Evolutionary conservation across 495 filamentous ascomycete genomes (phyloP), one percentile per base, ranked within the genome.

Genomic region (Cercophora samala): DNA sequence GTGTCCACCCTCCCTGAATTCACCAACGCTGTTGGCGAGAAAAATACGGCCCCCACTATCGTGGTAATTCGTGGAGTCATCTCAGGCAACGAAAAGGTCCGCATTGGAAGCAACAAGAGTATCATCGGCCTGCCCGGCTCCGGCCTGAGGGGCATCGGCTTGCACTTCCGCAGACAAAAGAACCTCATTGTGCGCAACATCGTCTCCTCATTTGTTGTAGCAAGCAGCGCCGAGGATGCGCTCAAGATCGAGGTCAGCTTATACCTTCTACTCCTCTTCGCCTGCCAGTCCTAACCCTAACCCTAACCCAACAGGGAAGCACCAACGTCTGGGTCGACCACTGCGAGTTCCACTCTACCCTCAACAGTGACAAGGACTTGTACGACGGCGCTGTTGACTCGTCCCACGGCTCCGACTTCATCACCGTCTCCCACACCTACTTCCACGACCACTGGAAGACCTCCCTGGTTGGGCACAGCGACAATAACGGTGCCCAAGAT

Each of bases 311-410:
- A 6, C 26, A 29, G 73, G 83, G 62, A 42, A 76, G 74, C 70
- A 86, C 76, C 67, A 89, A 90, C 64, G 80, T 91, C 52, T 90
- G 88, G 88, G 78, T 90, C 37, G 88, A 91, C 75, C 88, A 90
- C 74, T 82, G 81, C 75, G 88, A 91, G 70, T 80, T 91, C 15
- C 84, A 83, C 26, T 86, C 83, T 32, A 81, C 87, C 71, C 73
- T 75, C 25, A 78, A 79, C 69, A 78, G 80, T 68, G 82, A 81
- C 78, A 89, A 88, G 74, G 88, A 90, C 76, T 87, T 86, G 72
- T 90, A 90, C 73, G 89, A 90, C 68, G 89, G 89, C 0, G 80
- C 90, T 0, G 73, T 90, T 42, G 88, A 90, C 71, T 76, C 89
- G 64, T 81, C 81, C 17, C 85, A 87, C 65, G 85, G 75, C 29